Percentiles rank a stretch among this genome's conserved stretches.
Evolutionary conservation across 768 basidiomycete genomes (phyloP).

Genomic region (Suillus clintonianus): DNA sequence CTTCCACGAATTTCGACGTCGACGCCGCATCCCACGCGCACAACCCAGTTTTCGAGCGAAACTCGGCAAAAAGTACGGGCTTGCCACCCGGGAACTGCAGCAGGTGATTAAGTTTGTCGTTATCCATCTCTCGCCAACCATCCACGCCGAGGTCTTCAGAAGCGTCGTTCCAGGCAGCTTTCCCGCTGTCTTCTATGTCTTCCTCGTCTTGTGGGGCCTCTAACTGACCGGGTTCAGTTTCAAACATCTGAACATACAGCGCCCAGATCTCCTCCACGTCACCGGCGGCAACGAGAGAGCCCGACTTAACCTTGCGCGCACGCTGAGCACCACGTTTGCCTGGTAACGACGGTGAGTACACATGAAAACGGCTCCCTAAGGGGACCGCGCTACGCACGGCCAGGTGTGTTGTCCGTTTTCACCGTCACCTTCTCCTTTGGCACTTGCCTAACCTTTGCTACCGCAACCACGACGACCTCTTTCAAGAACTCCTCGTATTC

Average conservation of each 20-base stretch:
- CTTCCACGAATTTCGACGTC: neutral
- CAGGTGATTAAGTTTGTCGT: neutral
- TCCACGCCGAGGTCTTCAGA: neutral
- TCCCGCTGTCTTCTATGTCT: neutral
- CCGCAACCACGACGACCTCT: neutral
- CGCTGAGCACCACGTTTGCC: neutral
- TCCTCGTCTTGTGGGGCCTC: neutral
- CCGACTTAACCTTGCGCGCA: neutral
- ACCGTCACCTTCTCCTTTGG: neutral
- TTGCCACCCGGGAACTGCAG: neutral
- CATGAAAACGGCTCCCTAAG: neutral
- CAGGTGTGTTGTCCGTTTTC: neutral
- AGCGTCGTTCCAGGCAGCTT: neutral
- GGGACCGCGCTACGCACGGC: neutral
- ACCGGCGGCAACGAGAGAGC: neutral
- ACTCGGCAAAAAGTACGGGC: neutral
- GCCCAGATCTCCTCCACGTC: neutral
- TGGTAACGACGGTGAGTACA: neutral
- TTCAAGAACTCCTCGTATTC: conserved; percentile 1
- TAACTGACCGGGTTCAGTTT: neutral
- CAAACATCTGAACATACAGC: neutral
- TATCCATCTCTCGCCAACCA: neutral
- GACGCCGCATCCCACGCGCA: neutral
- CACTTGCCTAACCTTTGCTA: neutral
- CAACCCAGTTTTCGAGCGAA: neutral